These are phyloP conservation scores for Nematodospora valgi DNA, from an alignment of 805 yeast species.

Conservation along the genomic window DNA sequence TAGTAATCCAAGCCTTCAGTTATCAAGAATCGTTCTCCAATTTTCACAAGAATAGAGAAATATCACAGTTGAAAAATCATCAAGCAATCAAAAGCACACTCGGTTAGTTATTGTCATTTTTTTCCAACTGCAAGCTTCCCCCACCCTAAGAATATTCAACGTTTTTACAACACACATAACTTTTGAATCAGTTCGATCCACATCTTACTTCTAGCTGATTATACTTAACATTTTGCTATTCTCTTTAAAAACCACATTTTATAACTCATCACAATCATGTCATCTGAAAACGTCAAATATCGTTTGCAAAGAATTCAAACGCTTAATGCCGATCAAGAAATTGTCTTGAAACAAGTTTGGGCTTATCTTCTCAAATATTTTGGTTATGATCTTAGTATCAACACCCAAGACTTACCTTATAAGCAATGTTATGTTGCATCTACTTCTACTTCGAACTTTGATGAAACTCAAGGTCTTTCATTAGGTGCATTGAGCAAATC, in stretches of 20 bases:
- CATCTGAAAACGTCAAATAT: slow-evolving; percentile 16
- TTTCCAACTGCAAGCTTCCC: no score
- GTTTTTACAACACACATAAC: no score
- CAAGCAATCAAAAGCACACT: no score
- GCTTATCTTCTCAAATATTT: slow-evolving; percentile 57
- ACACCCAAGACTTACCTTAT: slow-evolving; percentile 24
- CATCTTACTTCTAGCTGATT: no score
- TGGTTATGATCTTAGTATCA: slow-evolving; percentile 44
- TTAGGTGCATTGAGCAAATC: slow-evolving; percentile 19
- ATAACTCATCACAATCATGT: slow-evolving; percentile 1
- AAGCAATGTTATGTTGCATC: slow-evolving; percentile 33
- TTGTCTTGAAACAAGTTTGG: slow-evolving; percentile 68
- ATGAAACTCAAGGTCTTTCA: slow-evolving; percentile 6
- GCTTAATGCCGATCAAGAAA: slow-evolving; percentile 52
- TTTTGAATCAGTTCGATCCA: no score
- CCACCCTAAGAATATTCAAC: no score
- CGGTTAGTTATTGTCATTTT: no score
- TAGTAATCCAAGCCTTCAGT: no score
- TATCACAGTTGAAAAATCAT: no score
- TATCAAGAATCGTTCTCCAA: no score
- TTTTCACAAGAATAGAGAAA: no score
- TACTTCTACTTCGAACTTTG: slow-evolving; percentile 10
- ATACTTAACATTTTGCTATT: no score
- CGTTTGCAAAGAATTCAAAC: slow-evolving; percentile 39
- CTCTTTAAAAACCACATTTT: neutral